Percentiles rank a stretch among this genome's conserved stretches.
These are phyloP conservation scores for Luffa aegyptiaca DNA, from an alignment of 306 rosid genomes.

Conservation along the genomic window DNA sequence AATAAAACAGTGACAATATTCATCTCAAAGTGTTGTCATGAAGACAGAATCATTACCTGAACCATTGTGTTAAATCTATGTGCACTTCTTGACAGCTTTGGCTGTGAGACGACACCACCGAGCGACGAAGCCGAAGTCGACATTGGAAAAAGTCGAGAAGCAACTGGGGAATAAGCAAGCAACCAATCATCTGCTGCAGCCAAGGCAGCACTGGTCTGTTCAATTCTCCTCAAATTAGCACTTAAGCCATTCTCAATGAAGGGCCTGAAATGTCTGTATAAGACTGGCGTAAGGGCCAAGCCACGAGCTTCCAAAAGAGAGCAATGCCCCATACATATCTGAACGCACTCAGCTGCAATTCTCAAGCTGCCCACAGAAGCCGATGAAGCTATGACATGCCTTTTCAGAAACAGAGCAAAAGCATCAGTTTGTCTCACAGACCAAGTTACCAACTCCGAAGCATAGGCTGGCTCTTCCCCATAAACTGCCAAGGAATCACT, in stretches of 20 bases:
- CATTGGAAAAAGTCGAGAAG: conserved; percentile 26
- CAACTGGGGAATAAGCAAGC: conserved; percentile 38
- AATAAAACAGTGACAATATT: background rate
- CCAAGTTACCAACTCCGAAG: conserved; percentile 93
- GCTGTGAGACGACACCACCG: conserved; percentile 24
- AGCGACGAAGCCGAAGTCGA: conserved; percentile 34
- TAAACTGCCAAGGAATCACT: conserved; percentile 58
- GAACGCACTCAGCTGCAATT: conserved; percentile 69
- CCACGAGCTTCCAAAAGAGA: conserved; percentile 59
- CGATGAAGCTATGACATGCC: conserved; percentile 50
- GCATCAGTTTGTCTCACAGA: conserved; percentile 54
- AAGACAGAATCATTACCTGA: conserved; percentile 39
- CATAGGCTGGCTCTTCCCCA: conserved; percentile 60
- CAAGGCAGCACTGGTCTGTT: conserved; percentile 59
- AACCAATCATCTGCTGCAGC: conserved; percentile 81
- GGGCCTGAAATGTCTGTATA: conserved; percentile 54
- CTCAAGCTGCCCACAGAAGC: conserved; percentile 73
- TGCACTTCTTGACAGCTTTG: conserved; percentile 78
- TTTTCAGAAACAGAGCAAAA: conserved; percentile 44
- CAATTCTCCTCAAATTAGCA: conserved; percentile 62
- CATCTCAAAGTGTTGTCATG: background rate
- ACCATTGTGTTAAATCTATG: conserved; percentile 69
- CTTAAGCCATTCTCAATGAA: conserved; percentile 46
- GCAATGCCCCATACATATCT: conserved; percentile 60
- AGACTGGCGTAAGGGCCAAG: conserved; percentile 65